Percentiles rank a stretch among this genome's conserved stretches.
Conservation (phyloP, 148 eudicot species). For the Limonium bicolor region DNA sequence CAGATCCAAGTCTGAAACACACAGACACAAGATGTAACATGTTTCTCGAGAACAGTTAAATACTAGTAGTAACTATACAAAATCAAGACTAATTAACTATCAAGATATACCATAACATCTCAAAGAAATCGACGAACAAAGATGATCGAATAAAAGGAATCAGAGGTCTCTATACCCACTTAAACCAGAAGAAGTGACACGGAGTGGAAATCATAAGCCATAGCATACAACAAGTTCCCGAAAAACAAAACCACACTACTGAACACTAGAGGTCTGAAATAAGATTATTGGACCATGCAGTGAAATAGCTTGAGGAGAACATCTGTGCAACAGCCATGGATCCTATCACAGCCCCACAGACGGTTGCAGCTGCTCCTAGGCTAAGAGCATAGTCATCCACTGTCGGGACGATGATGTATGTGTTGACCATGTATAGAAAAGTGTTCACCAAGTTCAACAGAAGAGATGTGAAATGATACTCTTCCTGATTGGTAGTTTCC, state of each 20-base stretch:
- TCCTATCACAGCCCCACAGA: slow-evolving; percentile 49
- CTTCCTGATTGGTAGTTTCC: slow-evolving; percentile 15
- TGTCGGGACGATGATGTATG: slow-evolving; percentile 52
- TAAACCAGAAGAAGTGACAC: slow-evolving; percentile 23
- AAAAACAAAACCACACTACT: slow-evolving; percentile 30
- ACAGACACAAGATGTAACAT: background rate
- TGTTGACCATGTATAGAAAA: slow-evolving; percentile 50
- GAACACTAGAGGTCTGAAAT: slow-evolving; percentile 30
- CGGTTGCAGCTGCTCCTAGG: slow-evolving; percentile 59
- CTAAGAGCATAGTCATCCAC: slow-evolving; percentile 44
- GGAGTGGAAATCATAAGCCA: slow-evolving; percentile 38
- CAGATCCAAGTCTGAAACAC: slow-evolving; percentile 26
- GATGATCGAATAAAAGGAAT: no score
- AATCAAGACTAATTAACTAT: background rate
- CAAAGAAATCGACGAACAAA: slow-evolving; percentile 32
- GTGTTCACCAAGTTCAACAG: slow-evolving; percentile 39
- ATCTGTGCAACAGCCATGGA: slow-evolving; percentile 59
- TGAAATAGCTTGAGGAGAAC: slow-evolving; percentile 49
- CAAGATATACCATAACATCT: slow-evolving; percentile 8
- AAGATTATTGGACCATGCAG: slow-evolving; percentile 46
- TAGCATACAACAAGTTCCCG: slow-evolving; percentile 30
- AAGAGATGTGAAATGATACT: slow-evolving; percentile 45
- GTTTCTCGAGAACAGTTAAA: no score
- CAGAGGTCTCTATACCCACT: no score
- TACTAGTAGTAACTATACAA: background rate